Conservation (phyloP, 495 filamentous ascomycete species). For the Aspergillus indologenus region DNA sequence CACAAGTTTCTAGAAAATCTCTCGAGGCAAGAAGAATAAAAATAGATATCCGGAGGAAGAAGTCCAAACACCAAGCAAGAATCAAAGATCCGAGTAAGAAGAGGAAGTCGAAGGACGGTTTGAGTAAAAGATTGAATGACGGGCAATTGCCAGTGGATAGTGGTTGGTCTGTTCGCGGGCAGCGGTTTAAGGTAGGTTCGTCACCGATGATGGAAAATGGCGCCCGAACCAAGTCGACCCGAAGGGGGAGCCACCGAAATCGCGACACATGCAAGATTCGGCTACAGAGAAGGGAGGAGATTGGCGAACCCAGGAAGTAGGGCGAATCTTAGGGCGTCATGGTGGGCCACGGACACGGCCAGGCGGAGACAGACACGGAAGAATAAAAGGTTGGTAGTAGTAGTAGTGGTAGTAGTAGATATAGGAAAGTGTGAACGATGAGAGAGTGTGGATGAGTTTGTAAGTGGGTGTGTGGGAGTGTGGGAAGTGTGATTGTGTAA, state of each 20-base stretch:
- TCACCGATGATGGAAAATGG: slow-evolving; percentile 20
- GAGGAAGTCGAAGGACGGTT: slow-evolving; percentile 13
- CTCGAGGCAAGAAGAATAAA: neutral
- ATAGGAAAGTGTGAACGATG: neutral
- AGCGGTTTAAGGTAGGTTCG: neutral
- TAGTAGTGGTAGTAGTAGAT: no score
- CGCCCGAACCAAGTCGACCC: slow-evolving; percentile 16
- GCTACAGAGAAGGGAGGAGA: slow-evolving; percentile 13
- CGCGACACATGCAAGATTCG: slow-evolving; percentile 19
- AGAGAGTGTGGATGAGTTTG: neutral
- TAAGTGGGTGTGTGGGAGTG: slow-evolving; percentile 8
- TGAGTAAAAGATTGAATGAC: slow-evolving; percentile 8
- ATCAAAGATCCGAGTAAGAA: slow-evolving; percentile 5
- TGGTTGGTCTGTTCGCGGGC: neutral
- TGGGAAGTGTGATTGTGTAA: neutral
- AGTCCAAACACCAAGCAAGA: no score
- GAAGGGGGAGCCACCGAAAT: slow-evolving; percentile 14
- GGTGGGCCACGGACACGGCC: slow-evolving; percentile 26
- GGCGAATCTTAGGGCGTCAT: slow-evolving; percentile 25
- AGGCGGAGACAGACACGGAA: slow-evolving; percentile 16
- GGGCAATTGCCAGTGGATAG: neutral
- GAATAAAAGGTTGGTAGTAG: neutral
- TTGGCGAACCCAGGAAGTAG: slow-evolving; percentile 14
- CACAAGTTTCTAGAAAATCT: slow-evolving; percentile 6
- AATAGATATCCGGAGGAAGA: slow-evolving; percentile 1